Evolutionary conservation across 352 stramenopile species (phyloP).

Genomic region (Pythium coloratum): DNA sequence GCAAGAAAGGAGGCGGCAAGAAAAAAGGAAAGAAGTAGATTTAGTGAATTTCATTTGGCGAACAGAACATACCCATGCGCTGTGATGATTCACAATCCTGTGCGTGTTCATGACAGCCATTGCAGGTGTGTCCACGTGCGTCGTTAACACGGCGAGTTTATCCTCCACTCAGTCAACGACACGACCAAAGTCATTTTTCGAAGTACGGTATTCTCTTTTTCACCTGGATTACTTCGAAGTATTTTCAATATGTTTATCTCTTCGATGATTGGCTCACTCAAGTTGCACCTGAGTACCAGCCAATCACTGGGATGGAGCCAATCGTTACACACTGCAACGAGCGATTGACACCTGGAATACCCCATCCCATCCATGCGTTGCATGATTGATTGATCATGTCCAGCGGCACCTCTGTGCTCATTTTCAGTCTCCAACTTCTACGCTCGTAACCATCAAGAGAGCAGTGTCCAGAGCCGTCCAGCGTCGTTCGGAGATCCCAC

Average conservation of each 20-base stretch:
- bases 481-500: too few species aligned
- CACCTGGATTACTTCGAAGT: too few species aligned
- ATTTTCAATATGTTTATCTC: neutral
- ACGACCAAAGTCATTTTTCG: too few species aligned
- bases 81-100: neutral
- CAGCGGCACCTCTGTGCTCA: too few species aligned
- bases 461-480: too few species aligned
- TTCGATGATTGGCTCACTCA: neutral
- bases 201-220: too few species aligned
- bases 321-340: neutral
- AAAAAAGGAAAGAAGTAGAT: constrained; percentile 29
- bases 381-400: neutral
- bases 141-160: too few species aligned
- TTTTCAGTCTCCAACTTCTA: neutral
- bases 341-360: neutral
- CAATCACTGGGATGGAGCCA: neutral
- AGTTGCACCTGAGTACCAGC: neutral
- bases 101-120: too few species aligned
- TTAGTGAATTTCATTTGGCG: neutral
- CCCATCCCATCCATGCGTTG: neutral
- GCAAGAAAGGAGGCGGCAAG: constrained; percentile 52
- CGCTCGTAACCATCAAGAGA: neutral
- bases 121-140: too few species aligned
- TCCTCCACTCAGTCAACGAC: too few species aligned
- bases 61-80: neutral